A percentile compares a stretch with the other conserved stretches of the same genome.
phyloP scores from a whole-genome alignment of 345 rosid species.

The Brassica cretica region DNA sequence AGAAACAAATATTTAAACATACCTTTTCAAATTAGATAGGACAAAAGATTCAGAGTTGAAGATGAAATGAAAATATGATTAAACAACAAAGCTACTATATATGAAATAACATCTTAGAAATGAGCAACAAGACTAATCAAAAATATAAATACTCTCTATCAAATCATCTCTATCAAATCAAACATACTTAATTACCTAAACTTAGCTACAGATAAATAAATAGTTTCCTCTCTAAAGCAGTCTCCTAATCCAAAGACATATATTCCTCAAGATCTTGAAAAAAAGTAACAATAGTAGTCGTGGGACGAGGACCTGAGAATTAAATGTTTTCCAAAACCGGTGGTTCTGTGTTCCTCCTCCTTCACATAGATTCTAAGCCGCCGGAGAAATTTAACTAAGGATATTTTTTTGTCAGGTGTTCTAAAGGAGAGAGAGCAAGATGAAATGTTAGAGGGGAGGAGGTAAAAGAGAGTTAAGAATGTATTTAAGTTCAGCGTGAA shows the following conservation, averaged over 20 bases:
- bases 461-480: conserved; percentile 25
- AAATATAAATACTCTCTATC: not conserved
- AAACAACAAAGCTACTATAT: not conserved
- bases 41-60: not conserved
- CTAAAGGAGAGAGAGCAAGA: not conserved
- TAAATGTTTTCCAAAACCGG: not conserved
- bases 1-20: not conserved
- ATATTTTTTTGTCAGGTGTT: not conserved
- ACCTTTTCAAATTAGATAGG: not conserved
- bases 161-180: not conserved
- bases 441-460: not conserved
- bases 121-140: not conserved
- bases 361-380: conserved; percentile 20
- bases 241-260: not conserved
- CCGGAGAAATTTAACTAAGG: conserved; percentile 5
- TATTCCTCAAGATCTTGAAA: conserved; percentile 4
- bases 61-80: not conserved
- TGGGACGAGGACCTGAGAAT: conserved; percentile 19
- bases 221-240: not conserved
- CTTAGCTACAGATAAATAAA: not conserved
- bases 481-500: conserved; percentile 30
- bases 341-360: conserved; percentile 12
- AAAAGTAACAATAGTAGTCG: not conserved
- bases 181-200: not conserved
- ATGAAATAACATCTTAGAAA: not conserved